Evolutionary conservation across 805 yeast genomes (phyloP).

Genomic region (Ogataea naganishii): DNA sequence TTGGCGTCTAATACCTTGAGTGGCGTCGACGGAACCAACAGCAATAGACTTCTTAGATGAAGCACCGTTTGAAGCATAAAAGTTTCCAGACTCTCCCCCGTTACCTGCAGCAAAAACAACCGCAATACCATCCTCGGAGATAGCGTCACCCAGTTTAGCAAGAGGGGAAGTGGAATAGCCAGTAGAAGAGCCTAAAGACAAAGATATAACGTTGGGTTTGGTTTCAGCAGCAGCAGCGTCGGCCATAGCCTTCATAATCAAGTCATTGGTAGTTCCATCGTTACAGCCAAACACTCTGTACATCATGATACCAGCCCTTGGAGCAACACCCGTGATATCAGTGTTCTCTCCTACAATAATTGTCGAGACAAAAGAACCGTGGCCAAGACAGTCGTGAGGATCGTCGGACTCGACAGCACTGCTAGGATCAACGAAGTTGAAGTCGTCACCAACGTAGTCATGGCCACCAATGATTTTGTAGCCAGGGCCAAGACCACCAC

Average conservation of each 20-base stretch:
- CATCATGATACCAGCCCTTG: slow-evolving; percentile 10
- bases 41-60: slow-evolving; percentile 5
- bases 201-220: slow-evolving; percentile 7
- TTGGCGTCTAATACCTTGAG: slow-evolving; percentile 5
- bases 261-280: slow-evolving; percentile 9
- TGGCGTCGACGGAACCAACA: slow-evolving; percentile 7
- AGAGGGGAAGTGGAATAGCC: slow-evolving; percentile 6
- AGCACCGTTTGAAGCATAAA: slow-evolving; percentile 7
- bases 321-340: slow-evolving; percentile 13
- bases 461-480: slow-evolving; percentile 10
- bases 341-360: slow-evolving; percentile 10
- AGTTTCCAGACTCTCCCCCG: slow-evolving; percentile 8
- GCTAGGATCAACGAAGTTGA: slow-evolving; percentile 1
- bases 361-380: slow-evolving; percentile 16
- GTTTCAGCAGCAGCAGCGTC: slow-evolving; percentile 8
- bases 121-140: slow-evolving; percentile 7
- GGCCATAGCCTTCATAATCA: slow-evolving; percentile 7
- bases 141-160: slow-evolving; percentile 7
- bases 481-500: slow-evolving; percentile 12
- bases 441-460: slow-evolving; percentile 8
- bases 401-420: slow-evolving; percentile 5
- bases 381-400: slow-evolving; percentile 15
- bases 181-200: slow-evolving; percentile 12
- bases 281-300: slow-evolving; percentile 12
- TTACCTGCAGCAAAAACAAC: slow-evolving; percentile 14